phyloP scores from a whole-genome alignment of 2,329 filamentous ascomycete genomes.

The Paramyrothecium roridum region DNA sequence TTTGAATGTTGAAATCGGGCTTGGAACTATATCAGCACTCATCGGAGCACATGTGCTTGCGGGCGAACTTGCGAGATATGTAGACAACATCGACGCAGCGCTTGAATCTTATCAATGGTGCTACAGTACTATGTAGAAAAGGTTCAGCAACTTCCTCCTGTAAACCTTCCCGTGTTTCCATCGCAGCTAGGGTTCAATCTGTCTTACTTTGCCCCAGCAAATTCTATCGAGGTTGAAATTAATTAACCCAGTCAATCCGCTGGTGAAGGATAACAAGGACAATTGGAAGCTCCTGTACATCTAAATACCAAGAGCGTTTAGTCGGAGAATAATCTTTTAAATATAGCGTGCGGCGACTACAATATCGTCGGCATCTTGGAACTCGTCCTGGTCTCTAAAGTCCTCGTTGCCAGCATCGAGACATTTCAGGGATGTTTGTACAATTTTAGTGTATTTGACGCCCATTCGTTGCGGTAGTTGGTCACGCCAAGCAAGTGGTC shows the following conservation, averaged over 20 bases:
- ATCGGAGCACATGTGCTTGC: constrained; percentile 54
- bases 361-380: background rate
- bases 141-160: background rate
- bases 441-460: constrained; percentile 22
- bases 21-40: constrained; percentile 47
- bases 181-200: background rate
- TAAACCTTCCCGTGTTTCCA: background rate
- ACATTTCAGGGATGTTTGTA: constrained; percentile 30
- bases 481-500: constrained; percentile 7
- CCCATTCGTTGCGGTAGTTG: constrained; percentile 21
- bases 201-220: background rate
- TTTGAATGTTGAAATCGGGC: constrained; percentile 45
- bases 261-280: background rate
- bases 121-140: background rate
- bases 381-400: background rate
- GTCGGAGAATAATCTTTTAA: background rate
- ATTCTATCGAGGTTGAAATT: background rate
- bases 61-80: constrained; percentile 38
- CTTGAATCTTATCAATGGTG: background rate
- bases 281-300: background rate
- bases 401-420: constrained; percentile 18
- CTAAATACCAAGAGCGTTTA: no score
- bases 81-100: background rate
- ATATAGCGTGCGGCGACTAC: background rate
- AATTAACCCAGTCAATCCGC: background rate